Evolutionary conservation across 1,284 basidiomycete genomes (phyloP), one percentile per base, ranked within the genome.

Genomic region (Trichosporon asahii): DNA sequence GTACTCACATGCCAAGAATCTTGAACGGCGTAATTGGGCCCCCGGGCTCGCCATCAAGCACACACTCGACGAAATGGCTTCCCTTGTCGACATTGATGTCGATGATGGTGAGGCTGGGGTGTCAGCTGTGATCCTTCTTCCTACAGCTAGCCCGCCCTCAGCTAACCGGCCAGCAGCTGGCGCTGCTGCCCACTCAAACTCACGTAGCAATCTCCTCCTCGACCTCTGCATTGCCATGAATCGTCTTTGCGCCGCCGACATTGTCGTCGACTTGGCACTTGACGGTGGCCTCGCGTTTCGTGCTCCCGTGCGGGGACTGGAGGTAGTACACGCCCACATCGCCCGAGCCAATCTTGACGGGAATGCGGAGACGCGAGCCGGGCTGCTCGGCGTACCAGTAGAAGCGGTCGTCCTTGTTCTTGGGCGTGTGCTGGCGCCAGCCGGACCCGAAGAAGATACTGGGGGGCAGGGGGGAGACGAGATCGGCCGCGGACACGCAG

Each of bases 401-500:
- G 83, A 96, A 92, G 68, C 87, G 86, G 67, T 88, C 86, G 69
- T 86, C 85, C 55, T 81, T 78, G 33, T 83, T 83, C 55, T 86
- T 84, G 2, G 85, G 78, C 1, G 93, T 92, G 79, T 94, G 91
- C 1, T 89, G 88, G 69, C 86, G 85, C 94, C 95, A 98, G 3
- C 95, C 95, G 0, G 90, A 90, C 33, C 94, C 94, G 72, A 90
- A 91, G 84, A 98, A 97, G 73, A 95, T 85, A 27, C 90, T 91
- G 0, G 90, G 89, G 12, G 95, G 94, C 1, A 98, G 86, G 2
- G 95, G 95, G 84, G 96, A 96, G 80, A 97, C 92, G 57, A 98
- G 86, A 81, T 98, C 94, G 81, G 96, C 95, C 25, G 95, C 95
- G 21, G 90, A 90, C 0, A 92, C 93, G 82, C 95, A 98, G 85